Conservation (phyloP, 2,329 filamentous ascomycete species). For the Chaetomium olivaceum region DNA sequence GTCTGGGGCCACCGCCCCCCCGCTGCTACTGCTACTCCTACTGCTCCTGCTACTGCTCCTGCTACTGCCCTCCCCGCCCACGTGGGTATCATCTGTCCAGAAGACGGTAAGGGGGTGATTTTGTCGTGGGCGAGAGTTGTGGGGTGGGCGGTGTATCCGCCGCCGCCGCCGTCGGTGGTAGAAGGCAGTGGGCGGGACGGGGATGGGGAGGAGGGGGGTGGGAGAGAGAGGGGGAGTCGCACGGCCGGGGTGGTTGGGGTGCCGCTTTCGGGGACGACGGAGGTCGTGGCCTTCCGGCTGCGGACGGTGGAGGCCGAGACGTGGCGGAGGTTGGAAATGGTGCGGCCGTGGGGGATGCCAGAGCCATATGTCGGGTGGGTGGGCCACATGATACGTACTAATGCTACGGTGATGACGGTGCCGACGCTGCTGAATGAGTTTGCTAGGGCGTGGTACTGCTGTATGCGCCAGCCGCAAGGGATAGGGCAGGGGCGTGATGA, state of each 20-base stretch:
- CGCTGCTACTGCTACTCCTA: background rate
- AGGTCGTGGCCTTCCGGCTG: conserved; percentile 26
- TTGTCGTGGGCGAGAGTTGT: conserved; percentile 44
- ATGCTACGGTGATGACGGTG: conserved; percentile 17
- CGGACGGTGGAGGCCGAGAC: conserved; percentile 34
- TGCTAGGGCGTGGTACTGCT: conserved; percentile 12
- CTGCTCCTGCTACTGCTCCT: too few relatives aligned
- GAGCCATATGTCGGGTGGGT: conserved; percentile 11
- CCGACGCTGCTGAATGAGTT: conserved; percentile 24
- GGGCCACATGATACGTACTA: conserved; percentile 12
- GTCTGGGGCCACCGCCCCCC: conserved; percentile 44
- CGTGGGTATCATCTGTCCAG: conserved; percentile 47
- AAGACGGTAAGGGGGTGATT: conserved; percentile 40
- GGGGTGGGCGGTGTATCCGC: conserved; percentile 35
- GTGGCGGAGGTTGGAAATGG: conserved; percentile 3
- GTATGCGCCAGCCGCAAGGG: background rate
- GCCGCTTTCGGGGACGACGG: conserved; percentile 33
- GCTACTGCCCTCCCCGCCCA: conserved; percentile 30
- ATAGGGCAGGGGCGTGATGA: background rate
- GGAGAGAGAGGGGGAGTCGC: conserved; percentile 36
- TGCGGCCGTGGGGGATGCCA: conserved; percentile 8
- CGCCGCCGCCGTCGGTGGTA: background rate
- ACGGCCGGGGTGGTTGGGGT: conserved; percentile 43
- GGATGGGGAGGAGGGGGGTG: background rate
- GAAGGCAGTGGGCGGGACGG: conserved; percentile 31